These are phyloP conservation scores for Pelargonium citronellum DNA, from an alignment of 441 rosid species.

Conservation along the genomic window DNA sequence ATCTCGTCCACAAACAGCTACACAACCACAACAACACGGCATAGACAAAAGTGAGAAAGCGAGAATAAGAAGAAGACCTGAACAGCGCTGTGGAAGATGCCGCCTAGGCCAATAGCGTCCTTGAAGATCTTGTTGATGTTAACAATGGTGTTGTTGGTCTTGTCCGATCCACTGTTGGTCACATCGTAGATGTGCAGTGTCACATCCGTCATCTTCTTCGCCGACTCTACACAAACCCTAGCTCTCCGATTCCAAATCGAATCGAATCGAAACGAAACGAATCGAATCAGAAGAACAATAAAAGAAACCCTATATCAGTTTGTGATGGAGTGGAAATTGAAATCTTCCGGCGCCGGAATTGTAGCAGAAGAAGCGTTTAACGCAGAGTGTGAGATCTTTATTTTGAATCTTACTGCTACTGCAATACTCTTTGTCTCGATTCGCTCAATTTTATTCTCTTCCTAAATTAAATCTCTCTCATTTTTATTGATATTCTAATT, in stretches of 20 bases:
- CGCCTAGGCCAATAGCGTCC: conserved; percentile 88
- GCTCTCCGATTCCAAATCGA: conserved; percentile 14
- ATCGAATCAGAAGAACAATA: neutral
- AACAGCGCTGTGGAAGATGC: conserved; percentile 95
- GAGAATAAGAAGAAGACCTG: conserved; percentile 42
- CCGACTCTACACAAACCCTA: conserved; percentile 20
- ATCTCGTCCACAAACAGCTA: neutral
- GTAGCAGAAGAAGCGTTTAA: neutral
- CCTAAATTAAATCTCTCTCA: neutral
- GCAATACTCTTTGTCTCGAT: neutral
- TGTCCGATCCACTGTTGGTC: conserved; percentile 94
- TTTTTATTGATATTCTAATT: neutral
- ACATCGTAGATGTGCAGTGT: conserved; percentile 81
- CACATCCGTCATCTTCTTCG: conserved; percentile 62
- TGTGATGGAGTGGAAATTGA: neutral
- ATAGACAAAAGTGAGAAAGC: no score
- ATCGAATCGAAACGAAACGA: neutral
- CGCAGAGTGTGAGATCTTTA: neutral
- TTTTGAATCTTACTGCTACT: neutral
- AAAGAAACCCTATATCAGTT: neutral
- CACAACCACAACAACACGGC: neutral
- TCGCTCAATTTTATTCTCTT: neutral
- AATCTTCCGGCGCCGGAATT: neutral
- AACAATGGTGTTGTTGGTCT: conserved; percentile 82
- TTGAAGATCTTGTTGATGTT: conserved; percentile 93